Percentiles rank a stretch among this genome's conserved stretches.
These are phyloP conservation scores for Elasticomyces elasticus DNA, from an alignment of 495 filamentous ascomycete genomes.

Conservation along the genomic window DNA sequence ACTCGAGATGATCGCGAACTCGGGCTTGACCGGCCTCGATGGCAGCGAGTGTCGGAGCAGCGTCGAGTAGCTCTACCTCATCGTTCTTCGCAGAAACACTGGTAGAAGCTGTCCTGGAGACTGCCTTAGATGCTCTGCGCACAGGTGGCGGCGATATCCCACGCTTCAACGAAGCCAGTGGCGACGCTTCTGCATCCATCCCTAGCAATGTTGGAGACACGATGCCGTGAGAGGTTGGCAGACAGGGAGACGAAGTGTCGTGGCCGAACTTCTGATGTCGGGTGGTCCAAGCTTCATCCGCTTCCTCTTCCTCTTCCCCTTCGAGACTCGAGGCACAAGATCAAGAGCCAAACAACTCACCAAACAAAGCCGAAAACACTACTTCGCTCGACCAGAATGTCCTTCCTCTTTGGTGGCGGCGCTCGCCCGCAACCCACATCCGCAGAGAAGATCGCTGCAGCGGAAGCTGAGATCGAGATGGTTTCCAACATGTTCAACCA, in stretches of 20 bases:
- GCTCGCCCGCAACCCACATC: conserved; percentile 70
- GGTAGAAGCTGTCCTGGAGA: background rate
- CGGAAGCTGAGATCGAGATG: conserved; percentile 90
- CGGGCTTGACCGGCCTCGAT: conserved; percentile 49
- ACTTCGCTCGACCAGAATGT: conserved; percentile 53
- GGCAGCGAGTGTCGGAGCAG: conserved; percentile 32
- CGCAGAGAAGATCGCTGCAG: conserved; percentile 87
- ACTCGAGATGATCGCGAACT: conserved; percentile 44
- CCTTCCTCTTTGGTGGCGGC: conserved; percentile 75
- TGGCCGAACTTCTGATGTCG: background rate
- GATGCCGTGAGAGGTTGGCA: no score
- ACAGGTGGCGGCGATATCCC: conserved; percentile 17
- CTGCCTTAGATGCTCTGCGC: conserved; percentile 5
- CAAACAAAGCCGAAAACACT: background rate
- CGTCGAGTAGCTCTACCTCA: background rate
- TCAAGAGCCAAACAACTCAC: background rate
- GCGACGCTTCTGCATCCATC: background rate
- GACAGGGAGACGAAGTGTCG: no score
- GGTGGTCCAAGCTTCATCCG: background rate
- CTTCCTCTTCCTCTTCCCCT: background rate
- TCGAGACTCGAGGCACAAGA: background rate
- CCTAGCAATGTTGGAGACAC: background rate
- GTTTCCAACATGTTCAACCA: conserved; percentile 93
- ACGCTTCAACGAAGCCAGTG: conserved; percentile 1
- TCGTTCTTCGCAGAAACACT: background rate